phyloP scores from a whole-genome alignment of 306 rosid species.

The Trifolium fragiferum region DNA sequence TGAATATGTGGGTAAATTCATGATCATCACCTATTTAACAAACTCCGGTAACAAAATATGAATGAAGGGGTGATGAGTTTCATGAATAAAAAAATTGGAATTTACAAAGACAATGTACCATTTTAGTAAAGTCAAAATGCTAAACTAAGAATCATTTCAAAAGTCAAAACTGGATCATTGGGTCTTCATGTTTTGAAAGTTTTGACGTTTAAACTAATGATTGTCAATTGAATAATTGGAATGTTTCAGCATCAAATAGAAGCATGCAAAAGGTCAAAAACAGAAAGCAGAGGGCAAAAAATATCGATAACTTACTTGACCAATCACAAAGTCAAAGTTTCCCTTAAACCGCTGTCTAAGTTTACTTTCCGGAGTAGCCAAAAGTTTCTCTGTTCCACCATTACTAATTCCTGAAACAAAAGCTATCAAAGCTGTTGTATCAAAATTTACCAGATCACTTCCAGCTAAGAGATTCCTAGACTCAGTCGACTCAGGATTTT shows the following conservation, averaged over 20 bases:
- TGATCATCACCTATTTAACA: constrained; percentile 5
- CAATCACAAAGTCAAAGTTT: constrained; percentile 82
- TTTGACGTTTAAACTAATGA: constrained; percentile 22
- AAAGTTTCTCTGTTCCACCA: constrained; percentile 68
- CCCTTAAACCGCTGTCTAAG: constrained; percentile 83
- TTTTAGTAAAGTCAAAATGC: not conserved
- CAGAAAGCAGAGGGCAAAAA: constrained; percentile 27
- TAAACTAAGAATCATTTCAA: not conserved
- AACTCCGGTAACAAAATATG: not conserved
- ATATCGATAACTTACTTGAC: constrained; percentile 63
- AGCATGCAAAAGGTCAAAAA: constrained; percentile 23
- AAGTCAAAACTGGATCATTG: not conserved
- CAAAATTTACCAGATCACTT: constrained; percentile 67
- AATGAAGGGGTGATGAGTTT: not conserved
- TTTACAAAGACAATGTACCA: not conserved
- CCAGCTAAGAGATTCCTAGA: constrained; percentile 39
- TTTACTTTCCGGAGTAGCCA: constrained; percentile 75
- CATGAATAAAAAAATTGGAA: not conserved
- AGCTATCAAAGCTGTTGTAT: constrained; percentile 95
- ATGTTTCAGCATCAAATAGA: constrained; percentile 4
- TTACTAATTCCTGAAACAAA: constrained; percentile 85
- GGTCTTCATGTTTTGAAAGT: constrained; percentile 11
- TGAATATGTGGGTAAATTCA: constrained; percentile 12
- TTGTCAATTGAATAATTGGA: constrained; percentile 8
- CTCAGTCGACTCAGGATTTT: constrained; percentile 32